Conservation (phyloP, 352 stramenopile genomes). For the Globisporangium cylindrosporum region DNA sequence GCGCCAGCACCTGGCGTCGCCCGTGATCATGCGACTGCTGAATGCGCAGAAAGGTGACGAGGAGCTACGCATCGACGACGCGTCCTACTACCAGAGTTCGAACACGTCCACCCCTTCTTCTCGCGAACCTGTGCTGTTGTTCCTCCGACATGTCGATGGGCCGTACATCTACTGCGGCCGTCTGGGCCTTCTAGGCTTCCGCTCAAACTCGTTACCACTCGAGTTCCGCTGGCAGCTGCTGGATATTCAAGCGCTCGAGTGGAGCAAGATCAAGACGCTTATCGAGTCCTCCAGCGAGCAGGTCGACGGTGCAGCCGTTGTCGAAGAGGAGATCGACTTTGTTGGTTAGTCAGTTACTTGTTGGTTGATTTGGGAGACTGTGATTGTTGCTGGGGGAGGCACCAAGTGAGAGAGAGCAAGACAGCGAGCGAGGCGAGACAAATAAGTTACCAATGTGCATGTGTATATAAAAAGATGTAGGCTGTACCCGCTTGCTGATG, state of each 20-base stretch:
- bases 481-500: background rate
- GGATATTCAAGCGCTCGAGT: conserved; percentile 31
- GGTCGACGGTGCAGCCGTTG: conserved; percentile 14
- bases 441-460: background rate
- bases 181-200: conserved; percentile 48
- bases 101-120: background rate
- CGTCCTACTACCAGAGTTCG: conserved; percentile 17
- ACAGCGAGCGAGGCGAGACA: background rate
- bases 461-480: background rate
- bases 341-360: background rate
- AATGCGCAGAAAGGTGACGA: conserved; percentile 27
- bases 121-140: conserved; percentile 40
- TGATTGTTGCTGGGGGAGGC: too few species aligned
- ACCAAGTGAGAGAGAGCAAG: background rate
- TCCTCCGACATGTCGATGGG: conserved; percentile 45
- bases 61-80: conserved; percentile 28
- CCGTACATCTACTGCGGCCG: conserved; percentile 71
- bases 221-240: conserved; percentile 72
- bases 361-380: background rate
- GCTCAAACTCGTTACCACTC: conserved; percentile 27
- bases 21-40: conserved; percentile 31
- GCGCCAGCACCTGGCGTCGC: conserved; percentile 26
- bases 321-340: background rate
- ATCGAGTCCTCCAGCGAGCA: conserved; percentile 15
- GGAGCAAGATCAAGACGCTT: conserved; percentile 26